These are phyloP conservation scores for Ophiosphaerella korrae DNA, from an alignment of 2,329 filamentous ascomycete genomes.

Conservation along the genomic window DNA sequence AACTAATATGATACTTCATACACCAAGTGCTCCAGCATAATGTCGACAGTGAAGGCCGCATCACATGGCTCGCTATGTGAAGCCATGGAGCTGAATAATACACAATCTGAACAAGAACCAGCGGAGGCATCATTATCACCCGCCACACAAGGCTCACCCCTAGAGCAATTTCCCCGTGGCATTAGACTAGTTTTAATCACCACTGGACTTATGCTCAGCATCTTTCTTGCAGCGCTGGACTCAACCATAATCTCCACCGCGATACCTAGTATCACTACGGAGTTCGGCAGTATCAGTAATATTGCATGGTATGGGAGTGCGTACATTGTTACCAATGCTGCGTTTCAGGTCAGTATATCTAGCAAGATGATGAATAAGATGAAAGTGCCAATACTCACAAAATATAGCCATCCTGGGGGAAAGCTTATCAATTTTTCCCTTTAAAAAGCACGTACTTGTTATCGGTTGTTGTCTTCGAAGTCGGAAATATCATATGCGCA, in stretches of 20 bases:
- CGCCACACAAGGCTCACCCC: neutral
- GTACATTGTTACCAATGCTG: slow-evolving; percentile 52
- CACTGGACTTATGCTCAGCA: slow-evolving; percentile 33
- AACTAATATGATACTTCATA: too few species aligned
- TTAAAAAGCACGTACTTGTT: slow-evolving; percentile 49
- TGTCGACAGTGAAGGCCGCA: too few species aligned
- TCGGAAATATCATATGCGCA: slow-evolving; percentile 62
- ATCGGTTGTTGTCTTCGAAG: slow-evolving; percentile 57
- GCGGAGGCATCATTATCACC: neutral
- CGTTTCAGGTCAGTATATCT: slow-evolving; percentile 31
- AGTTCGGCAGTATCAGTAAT: slow-evolving; percentile 43
- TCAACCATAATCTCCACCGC: slow-evolving; percentile 45
- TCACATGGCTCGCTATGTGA: too few species aligned
- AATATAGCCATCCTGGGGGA: slow-evolving; percentile 52
- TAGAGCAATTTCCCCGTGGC: slow-evolving; percentile 23
- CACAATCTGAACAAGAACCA: neutral
- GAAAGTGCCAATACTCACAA: too few species aligned
- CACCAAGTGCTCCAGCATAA: too few species aligned
- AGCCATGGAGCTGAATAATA: neutral
- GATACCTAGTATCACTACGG: slow-evolving; percentile 44
- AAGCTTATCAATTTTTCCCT: slow-evolving; percentile 53
- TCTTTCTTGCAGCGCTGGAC: slow-evolving; percentile 36
- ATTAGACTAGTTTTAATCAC: slow-evolving; percentile 30
- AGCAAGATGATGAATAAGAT: too few species aligned
- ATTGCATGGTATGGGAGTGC: slow-evolving; percentile 47